Evolutionary conservation across 2,329 filamentous ascomycete genomes (phyloP).

Genomic region (Pseudocercospora fuligena): DNA sequence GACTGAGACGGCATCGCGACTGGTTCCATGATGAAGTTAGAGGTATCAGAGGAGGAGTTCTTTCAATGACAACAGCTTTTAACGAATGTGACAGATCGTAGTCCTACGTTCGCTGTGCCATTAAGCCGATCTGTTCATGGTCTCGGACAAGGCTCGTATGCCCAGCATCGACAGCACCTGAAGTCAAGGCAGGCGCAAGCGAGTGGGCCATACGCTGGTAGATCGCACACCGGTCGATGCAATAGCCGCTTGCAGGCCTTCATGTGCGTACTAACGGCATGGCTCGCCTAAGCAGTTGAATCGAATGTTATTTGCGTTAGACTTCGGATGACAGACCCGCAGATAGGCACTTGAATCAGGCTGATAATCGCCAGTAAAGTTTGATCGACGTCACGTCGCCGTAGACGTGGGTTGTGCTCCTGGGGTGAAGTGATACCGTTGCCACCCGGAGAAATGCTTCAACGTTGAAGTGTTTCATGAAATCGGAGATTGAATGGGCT

Average conservation of each 20-base stretch:
- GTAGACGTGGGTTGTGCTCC: background rate
- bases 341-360: background rate
- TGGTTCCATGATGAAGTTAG: background rate
- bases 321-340: background rate
- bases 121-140: background rate
- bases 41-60: background rate
- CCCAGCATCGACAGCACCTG: background rate
- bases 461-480: background rate
- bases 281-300: background rate
- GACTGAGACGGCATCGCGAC: background rate
- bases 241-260: background rate
- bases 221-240: background rate
- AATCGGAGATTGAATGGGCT: background rate
- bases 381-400: background rate
- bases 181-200: background rate
- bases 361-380: background rate
- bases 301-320: constrained; percentile 2
- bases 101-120: background rate
- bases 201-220: background rate
- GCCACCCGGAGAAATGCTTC: background rate
- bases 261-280: background rate
- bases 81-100: background rate
- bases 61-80: background rate
- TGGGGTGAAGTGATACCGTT: background rate
- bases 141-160: background rate